These are phyloP conservation scores for Rutstroemia sp. DNA, from an alignment of 2,329 filamentous ascomycete species.

Conservation along the genomic window DNA sequence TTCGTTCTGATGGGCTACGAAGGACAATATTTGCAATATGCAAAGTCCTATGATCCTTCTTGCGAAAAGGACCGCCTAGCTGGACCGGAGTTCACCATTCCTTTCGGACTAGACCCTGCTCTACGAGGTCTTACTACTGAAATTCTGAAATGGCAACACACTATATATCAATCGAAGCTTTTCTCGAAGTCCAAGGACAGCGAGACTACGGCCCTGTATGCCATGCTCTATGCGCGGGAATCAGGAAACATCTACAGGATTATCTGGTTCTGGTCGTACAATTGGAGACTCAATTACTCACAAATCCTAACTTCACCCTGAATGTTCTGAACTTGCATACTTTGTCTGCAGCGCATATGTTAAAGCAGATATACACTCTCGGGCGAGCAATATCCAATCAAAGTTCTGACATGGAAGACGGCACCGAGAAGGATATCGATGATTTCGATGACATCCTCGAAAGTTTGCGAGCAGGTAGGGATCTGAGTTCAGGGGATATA, in stretches of 20 bases:
- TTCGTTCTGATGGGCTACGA: constrained; percentile 98
- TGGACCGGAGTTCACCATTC: constrained; percentile 73
- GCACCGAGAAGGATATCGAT: constrained; percentile 50
- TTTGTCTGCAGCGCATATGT: constrained; percentile 81
- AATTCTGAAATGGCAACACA: constrained; percentile 92
- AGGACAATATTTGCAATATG: constrained; percentile 91
- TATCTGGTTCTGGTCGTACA: constrained; percentile 93
- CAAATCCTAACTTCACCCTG: constrained; percentile 82
- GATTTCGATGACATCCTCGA: constrained; percentile 92
- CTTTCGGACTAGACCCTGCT: constrained; percentile 81
- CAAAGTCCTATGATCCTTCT: constrained; percentile 71
- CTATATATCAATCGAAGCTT: constrained; percentile 83
- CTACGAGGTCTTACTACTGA: constrained; percentile 77
- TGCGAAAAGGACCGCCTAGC: constrained; percentile 81
- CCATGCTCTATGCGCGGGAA: constrained; percentile 87
- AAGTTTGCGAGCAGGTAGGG: constrained; percentile 77
- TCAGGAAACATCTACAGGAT: constrained; percentile 84
- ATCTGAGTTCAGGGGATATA: constrained; percentile 69
- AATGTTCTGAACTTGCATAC: constrained; percentile 94
- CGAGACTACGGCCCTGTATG: constrained; percentile 92
- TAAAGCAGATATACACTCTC: constrained; percentile 81
- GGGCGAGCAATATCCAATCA: constrained; percentile 84
- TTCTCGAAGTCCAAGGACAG: constrained; percentile 87
- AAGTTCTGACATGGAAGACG: constrained; percentile 80
- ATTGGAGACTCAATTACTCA: constrained; percentile 86